Percentiles rank a stretch among this genome's conserved stretches.
phyloP scores from a whole-genome alignment of 1,139 yeast genomes.

The Blastobotrys ciferrii region DNA sequence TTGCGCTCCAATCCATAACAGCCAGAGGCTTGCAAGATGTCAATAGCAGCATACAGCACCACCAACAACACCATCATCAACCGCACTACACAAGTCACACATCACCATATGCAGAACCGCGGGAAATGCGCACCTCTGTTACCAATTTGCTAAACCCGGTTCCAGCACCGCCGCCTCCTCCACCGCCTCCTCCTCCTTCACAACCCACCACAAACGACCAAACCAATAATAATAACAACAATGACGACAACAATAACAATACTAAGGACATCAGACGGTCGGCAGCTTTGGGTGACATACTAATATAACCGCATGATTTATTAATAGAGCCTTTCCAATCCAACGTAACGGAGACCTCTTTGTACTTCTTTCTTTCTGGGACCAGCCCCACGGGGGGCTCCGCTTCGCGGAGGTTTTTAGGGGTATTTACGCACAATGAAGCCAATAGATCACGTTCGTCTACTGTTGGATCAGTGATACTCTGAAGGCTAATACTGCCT shows the following conservation, averaged over 20 bases:
- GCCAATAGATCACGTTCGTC: not conserved
- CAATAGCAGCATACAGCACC: not conserved
- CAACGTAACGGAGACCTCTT: too few relatives aligned
- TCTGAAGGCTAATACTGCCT: too few relatives aligned
- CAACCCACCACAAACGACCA: not conserved
- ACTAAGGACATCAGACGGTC: constrained; percentile 1
- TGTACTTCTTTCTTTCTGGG: too few relatives aligned
- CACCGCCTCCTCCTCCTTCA: not conserved
- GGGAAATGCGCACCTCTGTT: constrained; percentile 12
- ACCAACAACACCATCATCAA: not conserved
- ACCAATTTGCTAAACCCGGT: constrained; percentile 15
- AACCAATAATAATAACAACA: not conserved
- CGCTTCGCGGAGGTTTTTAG: too few relatives aligned
- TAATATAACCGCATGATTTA: constrained; percentile 8
- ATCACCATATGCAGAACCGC: not conserved
- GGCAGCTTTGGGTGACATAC: constrained; percentile 14
- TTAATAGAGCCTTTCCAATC: not conserved
- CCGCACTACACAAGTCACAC: not conserved
- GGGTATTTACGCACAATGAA: constrained; percentile 1
- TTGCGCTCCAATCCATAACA: constrained; percentile 2
- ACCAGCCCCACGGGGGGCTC: too few relatives aligned
- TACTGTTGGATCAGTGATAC: not conserved
- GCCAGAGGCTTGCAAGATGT: constrained; percentile 4
- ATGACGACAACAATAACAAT: not conserved
- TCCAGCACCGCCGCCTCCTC: constrained; percentile 1